A percentile compares a stretch with the other conserved stretches of the same genome.
Evolutionary conservation across 352 stramenopile species (phyloP).

Genomic region (Nothophytophthora sp.): DNA sequence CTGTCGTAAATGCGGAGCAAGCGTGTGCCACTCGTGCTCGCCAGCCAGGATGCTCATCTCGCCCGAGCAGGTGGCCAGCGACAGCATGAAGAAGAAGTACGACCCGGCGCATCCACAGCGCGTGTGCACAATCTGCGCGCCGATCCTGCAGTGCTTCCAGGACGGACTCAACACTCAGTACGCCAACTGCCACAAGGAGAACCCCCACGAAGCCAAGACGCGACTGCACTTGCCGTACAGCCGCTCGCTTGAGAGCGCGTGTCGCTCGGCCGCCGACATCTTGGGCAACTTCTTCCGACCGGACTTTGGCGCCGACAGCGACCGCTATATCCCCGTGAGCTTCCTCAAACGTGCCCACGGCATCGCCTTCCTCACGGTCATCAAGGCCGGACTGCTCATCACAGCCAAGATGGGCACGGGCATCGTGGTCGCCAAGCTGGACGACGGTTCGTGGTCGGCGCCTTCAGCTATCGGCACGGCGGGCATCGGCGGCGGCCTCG

Average conservation of each 20-base stretch:
- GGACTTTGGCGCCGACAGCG: slow-evolving; percentile 63
- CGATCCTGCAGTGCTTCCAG: slow-evolving; percentile 76
- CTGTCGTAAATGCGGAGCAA: slow-evolving; percentile 75
- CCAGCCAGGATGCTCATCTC: slow-evolving; percentile 78
- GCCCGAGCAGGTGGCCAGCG: slow-evolving; percentile 51
- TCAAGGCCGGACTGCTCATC: slow-evolving; percentile 91
- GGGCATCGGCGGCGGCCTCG: slow-evolving; percentile 86
- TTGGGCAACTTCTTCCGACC: slow-evolving; percentile 82
- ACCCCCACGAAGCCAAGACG: slow-evolving; percentile 71
- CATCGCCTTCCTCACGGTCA: slow-evolving; percentile 91
- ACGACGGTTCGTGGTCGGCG: slow-evolving; percentile 94
- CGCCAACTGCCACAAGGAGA: slow-evolving; percentile 84
- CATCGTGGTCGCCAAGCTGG: slow-evolving; percentile 94
- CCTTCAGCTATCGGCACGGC: slow-evolving; percentile 94
- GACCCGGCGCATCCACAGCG: slow-evolving; percentile 74
- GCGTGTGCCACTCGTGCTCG: slow-evolving; percentile 69
- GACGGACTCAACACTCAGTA: slow-evolving; percentile 68
- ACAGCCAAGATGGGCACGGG: slow-evolving; percentile 88
- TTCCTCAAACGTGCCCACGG: slow-evolving; percentile 90
- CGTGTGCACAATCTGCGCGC: slow-evolving; percentile 82
- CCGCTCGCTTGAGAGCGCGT: slow-evolving; percentile 76
- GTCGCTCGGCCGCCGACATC: slow-evolving; percentile 73
- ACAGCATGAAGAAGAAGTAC: slow-evolving; percentile 56
- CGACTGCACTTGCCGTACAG: slow-evolving; percentile 76
- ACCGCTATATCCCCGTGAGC: slow-evolving; percentile 88